phyloP scores from a whole-genome alignment of 2,329 filamentous ascomycete species.

The Ophiocordyceps australis region DNA sequence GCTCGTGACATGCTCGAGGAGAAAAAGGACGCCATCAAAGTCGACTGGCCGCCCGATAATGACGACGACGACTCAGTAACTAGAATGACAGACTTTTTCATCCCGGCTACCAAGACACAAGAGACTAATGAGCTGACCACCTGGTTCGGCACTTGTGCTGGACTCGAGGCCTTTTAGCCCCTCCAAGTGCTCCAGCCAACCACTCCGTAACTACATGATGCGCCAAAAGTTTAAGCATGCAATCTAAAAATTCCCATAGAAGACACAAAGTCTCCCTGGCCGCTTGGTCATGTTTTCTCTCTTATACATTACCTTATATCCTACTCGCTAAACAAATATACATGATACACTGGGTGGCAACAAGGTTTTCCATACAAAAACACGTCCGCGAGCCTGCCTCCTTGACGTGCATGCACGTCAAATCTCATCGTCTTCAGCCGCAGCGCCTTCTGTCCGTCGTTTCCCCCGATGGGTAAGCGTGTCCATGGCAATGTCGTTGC shows the following conservation, averaged over 20 bases:
- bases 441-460: slow-evolving; percentile 21
- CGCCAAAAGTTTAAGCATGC: too few relatives aligned
- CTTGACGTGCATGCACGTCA: slow-evolving; percentile 14
- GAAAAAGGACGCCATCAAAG: slow-evolving; percentile 43
- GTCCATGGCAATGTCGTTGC: slow-evolving; percentile 36
- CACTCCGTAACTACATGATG: too few relatives aligned
- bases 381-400: too few relatives aligned
- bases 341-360: too few relatives aligned
- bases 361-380: too few relatives aligned
- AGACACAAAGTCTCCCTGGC: too few relatives aligned
- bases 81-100: slow-evolving; percentile 63
- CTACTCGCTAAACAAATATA: slow-evolving; percentile 1
- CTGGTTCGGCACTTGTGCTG: slow-evolving; percentile 68
- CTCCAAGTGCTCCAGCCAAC: too few relatives aligned
- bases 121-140: slow-evolving; percentile 47
- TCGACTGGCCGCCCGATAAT: slow-evolving; percentile 77
- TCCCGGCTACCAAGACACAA: slow-evolving; percentile 19
- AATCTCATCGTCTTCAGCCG: slow-evolving; percentile 40
- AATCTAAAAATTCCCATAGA: too few relatives aligned
- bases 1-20: slow-evolving; percentile 80
- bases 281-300: too few relatives aligned
- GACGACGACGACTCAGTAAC: slow-evolving; percentile 51
- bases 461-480: slow-evolving; percentile 41
- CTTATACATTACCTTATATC: slow-evolving; percentile 1
- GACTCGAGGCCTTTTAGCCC: slow-evolving; percentile 49